These are phyloP conservation scores for Candida hispaniensis DNA, from an alignment of 805 yeast genomes.

Conservation along the genomic window DNA sequence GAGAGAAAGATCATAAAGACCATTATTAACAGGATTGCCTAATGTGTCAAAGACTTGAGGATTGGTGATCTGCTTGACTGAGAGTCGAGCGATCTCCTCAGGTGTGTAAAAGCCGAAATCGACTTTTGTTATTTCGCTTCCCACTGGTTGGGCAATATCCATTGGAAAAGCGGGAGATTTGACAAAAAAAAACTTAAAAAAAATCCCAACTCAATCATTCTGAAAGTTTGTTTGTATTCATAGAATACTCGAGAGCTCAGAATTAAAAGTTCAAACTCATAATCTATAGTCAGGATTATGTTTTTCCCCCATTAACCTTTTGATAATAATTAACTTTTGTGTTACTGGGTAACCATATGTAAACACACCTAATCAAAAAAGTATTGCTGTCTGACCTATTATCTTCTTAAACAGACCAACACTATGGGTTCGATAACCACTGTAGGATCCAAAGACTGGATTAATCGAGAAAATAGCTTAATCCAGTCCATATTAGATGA, in stretches of 20 bases:
- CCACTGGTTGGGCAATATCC: constrained; percentile 96
- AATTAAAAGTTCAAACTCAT: too few species aligned
- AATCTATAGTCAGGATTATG: too few species aligned
- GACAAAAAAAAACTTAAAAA: constrained; percentile 3
- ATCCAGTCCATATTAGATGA: constrained; percentile 32
- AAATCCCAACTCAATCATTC: too few species aligned
- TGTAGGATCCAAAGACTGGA: constrained; percentile 44
- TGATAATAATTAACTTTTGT: too few species aligned
- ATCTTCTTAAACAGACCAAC: too few species aligned
- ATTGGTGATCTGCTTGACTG: constrained; percentile 91
- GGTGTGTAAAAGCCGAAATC: constrained; percentile 81
- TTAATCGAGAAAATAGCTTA: constrained; percentile 35
- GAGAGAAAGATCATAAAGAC: constrained; percentile 85
- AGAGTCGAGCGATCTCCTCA: constrained; percentile 70
- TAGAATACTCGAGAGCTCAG: too few species aligned
- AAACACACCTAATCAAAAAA: too few species aligned
- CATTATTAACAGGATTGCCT: constrained; percentile 92
- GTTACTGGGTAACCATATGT: too few species aligned
- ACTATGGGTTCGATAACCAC: constrained; percentile 1
- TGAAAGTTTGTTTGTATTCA: too few species aligned
- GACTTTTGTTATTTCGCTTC: constrained; percentile 84
- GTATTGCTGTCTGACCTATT: too few species aligned
- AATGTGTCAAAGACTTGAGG: constrained; percentile 92
- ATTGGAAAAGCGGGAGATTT: constrained; percentile 31
- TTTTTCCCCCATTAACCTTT: too few species aligned